Conservation (phyloP, 768 basidiomycete genomes). For the Chiua virens region DNA sequence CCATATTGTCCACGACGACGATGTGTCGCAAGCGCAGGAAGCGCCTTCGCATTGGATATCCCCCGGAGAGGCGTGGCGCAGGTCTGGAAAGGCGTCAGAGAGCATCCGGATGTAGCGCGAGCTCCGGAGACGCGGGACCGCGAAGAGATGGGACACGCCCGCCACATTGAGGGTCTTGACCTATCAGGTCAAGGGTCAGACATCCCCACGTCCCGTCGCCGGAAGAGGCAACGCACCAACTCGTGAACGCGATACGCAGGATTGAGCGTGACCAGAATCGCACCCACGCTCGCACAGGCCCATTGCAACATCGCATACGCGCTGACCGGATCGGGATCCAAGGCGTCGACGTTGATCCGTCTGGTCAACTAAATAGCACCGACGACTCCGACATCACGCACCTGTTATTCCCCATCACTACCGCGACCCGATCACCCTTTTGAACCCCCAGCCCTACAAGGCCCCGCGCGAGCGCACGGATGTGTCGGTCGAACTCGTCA, state of each 20-base stretch:
- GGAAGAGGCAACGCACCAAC: slow-evolving; percentile 44
- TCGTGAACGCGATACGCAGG: slow-evolving; percentile 76
- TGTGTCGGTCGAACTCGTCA: slow-evolving; percentile 63
- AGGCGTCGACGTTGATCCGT: neutral
- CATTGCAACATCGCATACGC: slow-evolving; percentile 81
- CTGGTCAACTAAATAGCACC: neutral
- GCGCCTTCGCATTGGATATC: slow-evolving; percentile 53
- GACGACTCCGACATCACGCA: slow-evolving; percentile 26
- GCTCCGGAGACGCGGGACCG: slow-evolving; percentile 66
- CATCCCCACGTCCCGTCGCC: neutral
- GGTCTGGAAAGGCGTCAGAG: slow-evolving; percentile 53
- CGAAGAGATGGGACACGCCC: slow-evolving; percentile 66
- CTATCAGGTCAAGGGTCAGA: slow-evolving; percentile 34
- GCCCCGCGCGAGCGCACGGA: slow-evolving; percentile 68
- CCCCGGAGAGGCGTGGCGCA: slow-evolving; percentile 50
- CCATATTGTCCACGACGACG: slow-evolving; percentile 65
- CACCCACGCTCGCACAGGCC: slow-evolving; percentile 86
- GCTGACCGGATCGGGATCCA: slow-evolving; percentile 36
- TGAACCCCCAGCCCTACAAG: slow-evolving; percentile 65
- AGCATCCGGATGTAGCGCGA: slow-evolving; percentile 67
- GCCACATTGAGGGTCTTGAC: slow-evolving; percentile 61
- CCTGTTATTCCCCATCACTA: slow-evolving; percentile 88
- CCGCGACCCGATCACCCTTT: slow-evolving; percentile 76
- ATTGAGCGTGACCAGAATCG: slow-evolving; percentile 79
- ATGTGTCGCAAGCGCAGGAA: slow-evolving; percentile 66